Percentiles rank a stretch among this genome's conserved stretches.
Evolutionary conservation across 2,329 filamentous ascomycete species (phyloP).

Genomic region (Diaporthe eres): DNA sequence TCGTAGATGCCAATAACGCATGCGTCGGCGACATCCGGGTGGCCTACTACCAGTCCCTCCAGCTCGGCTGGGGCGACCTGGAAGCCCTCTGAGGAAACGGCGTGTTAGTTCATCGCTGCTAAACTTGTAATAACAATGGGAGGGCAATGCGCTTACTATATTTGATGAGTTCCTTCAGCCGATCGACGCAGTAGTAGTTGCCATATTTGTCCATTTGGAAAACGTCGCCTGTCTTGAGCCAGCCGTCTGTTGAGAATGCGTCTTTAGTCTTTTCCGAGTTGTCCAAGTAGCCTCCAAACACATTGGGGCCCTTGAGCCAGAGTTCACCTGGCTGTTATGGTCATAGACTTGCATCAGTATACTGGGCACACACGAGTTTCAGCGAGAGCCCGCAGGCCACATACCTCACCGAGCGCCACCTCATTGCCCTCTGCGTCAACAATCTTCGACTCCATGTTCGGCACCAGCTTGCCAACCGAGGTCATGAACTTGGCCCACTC

Average conservation of each 20-base stretch:
- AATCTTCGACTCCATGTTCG: constrained; percentile 86
- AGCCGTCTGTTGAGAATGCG: constrained; percentile 82
- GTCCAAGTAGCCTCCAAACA: constrained; percentile 85
- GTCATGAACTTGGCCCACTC: constrained; percentile 85
- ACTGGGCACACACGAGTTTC: background rate
- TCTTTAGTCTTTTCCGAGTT: constrained; percentile 79
- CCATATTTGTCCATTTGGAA: constrained; percentile 82
- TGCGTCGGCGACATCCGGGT: constrained; percentile 66
- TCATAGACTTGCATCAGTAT: background rate
- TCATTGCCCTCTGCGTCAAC: constrained; percentile 74
- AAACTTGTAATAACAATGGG: background rate
- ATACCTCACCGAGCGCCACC: constrained; percentile 66
- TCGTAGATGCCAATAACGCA: constrained; percentile 76
- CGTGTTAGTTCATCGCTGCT: background rate
- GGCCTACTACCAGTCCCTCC: constrained; percentile 61
- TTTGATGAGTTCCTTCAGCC: constrained; percentile 78
- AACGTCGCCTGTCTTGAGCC: constrained; percentile 92
- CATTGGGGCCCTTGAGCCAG: constrained; percentile 83
- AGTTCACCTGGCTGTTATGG: constrained; percentile 74
- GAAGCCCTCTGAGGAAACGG: constrained; percentile 74
- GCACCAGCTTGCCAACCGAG: constrained; percentile 81
- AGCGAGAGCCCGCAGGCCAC: background rate
- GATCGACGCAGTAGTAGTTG: constrained; percentile 92
- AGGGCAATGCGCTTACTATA: constrained; percentile 60
- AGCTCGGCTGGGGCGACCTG: constrained; percentile 79